Base-by-base conservation (phyloP, 2,329 filamentous ascomycete genomes). In the Fusarium gaditjirri region DNA sequence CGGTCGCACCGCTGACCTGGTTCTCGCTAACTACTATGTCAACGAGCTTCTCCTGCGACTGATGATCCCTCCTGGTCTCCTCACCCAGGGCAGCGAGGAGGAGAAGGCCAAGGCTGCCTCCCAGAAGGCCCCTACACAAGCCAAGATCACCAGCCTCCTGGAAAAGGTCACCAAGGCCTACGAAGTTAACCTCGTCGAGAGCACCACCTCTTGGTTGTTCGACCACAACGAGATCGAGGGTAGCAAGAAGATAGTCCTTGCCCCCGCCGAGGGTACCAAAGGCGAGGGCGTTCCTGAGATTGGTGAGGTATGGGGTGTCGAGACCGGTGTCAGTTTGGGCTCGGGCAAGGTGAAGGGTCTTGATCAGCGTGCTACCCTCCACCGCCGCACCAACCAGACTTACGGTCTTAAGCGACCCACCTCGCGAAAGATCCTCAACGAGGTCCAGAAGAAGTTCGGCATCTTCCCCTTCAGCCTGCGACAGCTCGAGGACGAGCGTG, bases 191-290 rank as follows among this genome's bases (percentile, higher is more conserved):
- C 86, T 98, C 31, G 94, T 99, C 62, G 96, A 99, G 89, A 97
- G 95, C 88, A 99, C 96, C 72, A 99, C 96, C 46, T 97, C 94
- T 80, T 99, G 96, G 95, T 85, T 94, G 68, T 98, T 99, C 81
- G 94, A 94, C 80, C 93, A 93, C 82, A 97, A 98, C 84, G 96
- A 99, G 84, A 98, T 99, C 73, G 96, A 99, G 86, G 93, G 93
- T 78, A 82, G 92, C 87, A 98, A 98, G 91, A 98, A 98, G 90
- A 97, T 99, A 80, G 96, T 99, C 75, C 87, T 99, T 64, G 89
- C 94, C 29, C 93, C 94, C 38, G 89, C 91, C 56, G 94, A 98
- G 78, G 94, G 94, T 74, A 91, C 93, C 80, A 97, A 94, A 86
- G 95, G 95, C 63, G 96, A 99, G 70, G 96, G 96, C 79, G 83